These are phyloP conservation scores for Aquilaria sinensis DNA, from an alignment of 345 rosid species.

Conservation along the genomic window DNA sequence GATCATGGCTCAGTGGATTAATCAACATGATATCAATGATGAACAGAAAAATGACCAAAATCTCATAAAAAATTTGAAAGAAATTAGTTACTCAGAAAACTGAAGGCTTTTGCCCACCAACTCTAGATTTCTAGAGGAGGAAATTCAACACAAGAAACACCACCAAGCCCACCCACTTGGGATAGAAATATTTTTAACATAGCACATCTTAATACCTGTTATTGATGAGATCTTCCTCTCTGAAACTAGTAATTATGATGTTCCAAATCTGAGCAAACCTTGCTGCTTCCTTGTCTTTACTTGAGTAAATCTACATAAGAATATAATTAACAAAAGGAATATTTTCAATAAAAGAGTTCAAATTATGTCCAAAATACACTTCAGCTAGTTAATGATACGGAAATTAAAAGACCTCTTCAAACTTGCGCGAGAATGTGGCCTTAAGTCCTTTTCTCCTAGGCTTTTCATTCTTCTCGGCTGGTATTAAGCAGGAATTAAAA, in stretches of 20 bases:
- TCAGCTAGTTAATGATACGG: slow-evolving; percentile 5
- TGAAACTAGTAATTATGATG: slow-evolving; percentile 48
- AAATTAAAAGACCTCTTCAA: slow-evolving; percentile 28
- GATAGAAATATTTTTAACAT: neutral
- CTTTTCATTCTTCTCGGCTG: slow-evolving; percentile 32
- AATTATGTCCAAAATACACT: neutral
- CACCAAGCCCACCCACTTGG: neutral
- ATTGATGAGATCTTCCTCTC: slow-evolving; percentile 52
- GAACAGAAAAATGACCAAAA: neutral
- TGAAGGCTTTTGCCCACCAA: too few species aligned
- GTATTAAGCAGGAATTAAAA: slow-evolving; percentile 40
- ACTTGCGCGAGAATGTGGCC: slow-evolving; percentile 36
- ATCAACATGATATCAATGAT: too few species aligned
- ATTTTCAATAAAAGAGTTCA: neutral
- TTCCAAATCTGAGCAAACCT: slow-evolving; percentile 67
- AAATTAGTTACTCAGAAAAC: too few species aligned
- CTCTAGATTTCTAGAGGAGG: neutral
- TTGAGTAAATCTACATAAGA: slow-evolving; percentile 23
- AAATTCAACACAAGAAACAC: neutral
- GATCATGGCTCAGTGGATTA: too few species aligned
- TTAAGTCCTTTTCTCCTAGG: slow-evolving; percentile 34
- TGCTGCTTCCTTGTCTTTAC: slow-evolving; percentile 39
- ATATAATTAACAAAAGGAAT: too few species aligned
- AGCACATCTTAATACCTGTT: slow-evolving; percentile 23
- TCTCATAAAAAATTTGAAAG: neutral